Conservation (phyloP, 768 basidiomycete genomes). For the Brasilioporus rufonigricans region DNA sequence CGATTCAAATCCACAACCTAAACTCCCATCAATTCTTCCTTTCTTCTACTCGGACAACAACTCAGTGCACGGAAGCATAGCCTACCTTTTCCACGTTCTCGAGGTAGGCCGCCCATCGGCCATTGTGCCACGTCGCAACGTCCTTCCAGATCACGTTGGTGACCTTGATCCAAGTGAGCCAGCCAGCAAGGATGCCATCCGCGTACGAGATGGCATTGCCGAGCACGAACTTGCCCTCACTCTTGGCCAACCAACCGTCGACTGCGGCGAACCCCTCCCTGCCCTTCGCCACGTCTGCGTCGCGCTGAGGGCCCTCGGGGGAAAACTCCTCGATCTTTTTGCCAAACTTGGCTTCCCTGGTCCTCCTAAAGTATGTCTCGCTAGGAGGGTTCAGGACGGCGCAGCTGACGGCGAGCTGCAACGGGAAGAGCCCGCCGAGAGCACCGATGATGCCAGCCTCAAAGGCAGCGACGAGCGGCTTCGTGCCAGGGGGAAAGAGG, state of each 20-base stretch:
- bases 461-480: slow-evolving; percentile 42
- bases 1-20: too few relatives aligned
- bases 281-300: slow-evolving; percentile 27
- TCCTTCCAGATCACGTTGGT: slow-evolving; percentile 34
- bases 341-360: slow-evolving; percentile 32
- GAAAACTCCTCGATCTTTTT: slow-evolving; percentile 36
- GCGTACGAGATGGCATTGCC: slow-evolving; percentile 35
- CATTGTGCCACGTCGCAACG: slow-evolving; percentile 36
- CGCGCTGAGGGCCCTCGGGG: slow-evolving; percentile 28
- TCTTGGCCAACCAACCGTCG: slow-evolving; percentile 31
- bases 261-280: slow-evolving; percentile 27
- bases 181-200: slow-evolving; percentile 34
- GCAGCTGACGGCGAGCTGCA: slow-evolving; percentile 15
- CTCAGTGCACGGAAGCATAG: slow-evolving; percentile 26
- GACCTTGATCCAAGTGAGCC: slow-evolving; percentile 35
- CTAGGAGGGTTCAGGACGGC: slow-evolving; percentile 27
- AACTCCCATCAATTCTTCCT: too few relatives aligned
- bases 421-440: slow-evolving; percentile 8
- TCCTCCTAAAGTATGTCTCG: slow-evolving; percentile 32
- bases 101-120: slow-evolving; percentile 37
- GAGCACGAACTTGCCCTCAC: slow-evolving; percentile 32
- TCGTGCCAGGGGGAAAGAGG: slow-evolving; percentile 41
- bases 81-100: slow-evolving; percentile 28
- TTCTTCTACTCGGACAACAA: too few relatives aligned
- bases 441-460: slow-evolving; percentile 16